Conservation (phyloP, 2,329 filamentous ascomycete genomes). For the Phoma sp. region DNA sequence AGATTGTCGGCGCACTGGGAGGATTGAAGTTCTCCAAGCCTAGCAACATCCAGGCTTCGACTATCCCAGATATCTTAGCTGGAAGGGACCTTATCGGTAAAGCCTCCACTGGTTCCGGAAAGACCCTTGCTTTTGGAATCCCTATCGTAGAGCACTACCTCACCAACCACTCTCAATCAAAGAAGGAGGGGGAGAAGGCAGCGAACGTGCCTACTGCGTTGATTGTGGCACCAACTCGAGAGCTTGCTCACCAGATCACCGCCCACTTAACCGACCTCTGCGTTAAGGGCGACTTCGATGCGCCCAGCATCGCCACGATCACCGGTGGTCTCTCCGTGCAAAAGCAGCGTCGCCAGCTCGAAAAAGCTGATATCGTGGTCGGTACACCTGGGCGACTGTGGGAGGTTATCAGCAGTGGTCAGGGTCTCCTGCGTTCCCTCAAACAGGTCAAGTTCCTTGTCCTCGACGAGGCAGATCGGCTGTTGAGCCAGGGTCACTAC, state of each 20-base stretch:
- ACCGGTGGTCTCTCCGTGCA: conserved; percentile 93
- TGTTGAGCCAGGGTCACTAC: conserved; percentile 92
- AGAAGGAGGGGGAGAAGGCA: conserved; percentile 44
- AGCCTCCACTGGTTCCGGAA: conserved; percentile 93
- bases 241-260: conserved; percentile 89
- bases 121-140: conserved; percentile 93
- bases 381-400: conserved; percentile 91
- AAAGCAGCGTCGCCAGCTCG: conserved; percentile 87
- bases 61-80: conserved; percentile 81
- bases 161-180: conserved; percentile 43
- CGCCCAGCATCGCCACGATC: conserved; percentile 74
- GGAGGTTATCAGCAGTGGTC: conserved; percentile 85
- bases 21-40: conserved; percentile 81
- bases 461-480: conserved; percentile 89
- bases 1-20: conserved; percentile 74
- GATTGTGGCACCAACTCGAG: conserved; percentile 88
- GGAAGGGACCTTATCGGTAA: conserved; percentile 95
- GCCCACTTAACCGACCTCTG: conserved; percentile 82
- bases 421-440: conserved; percentile 71
- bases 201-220: conserved; percentile 62
- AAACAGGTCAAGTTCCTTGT: conserved; percentile 81
- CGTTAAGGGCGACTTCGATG: conserved; percentile 65
- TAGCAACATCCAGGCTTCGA: conserved; percentile 77
- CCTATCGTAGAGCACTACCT: conserved; percentile 89
- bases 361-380: conserved; percentile 88